Evolutionary conservation across 306 rosid species (phyloP), one percentile per base, ranked within the genome.

Genomic region (Mimosa pudica): DNA sequence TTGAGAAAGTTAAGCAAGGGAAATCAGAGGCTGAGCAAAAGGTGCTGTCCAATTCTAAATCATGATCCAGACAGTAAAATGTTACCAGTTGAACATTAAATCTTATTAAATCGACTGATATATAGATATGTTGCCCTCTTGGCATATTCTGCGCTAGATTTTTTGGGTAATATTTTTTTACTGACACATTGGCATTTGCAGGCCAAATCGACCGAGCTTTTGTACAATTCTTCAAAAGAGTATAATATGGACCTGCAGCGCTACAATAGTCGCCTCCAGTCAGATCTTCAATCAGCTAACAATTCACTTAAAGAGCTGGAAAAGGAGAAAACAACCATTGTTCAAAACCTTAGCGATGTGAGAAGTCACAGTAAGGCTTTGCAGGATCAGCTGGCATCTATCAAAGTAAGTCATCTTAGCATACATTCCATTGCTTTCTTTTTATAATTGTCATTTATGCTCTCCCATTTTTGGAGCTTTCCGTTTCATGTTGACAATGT

Each of bases 171-270:
- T 9, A 10, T 70, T 17, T 30, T 74, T 52, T 36, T 83, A 70
- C 20, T 5, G 32, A 24, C 8, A 36, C 24, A 57, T 30, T 77
- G 58, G 46, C 17, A 30, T 68, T 70, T 87, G 80, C 85, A 95
- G 99, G 94, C 92, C 71, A 86, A 85, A 77, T 86, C 94, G 47
- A 88, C 84, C 63, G 98, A 93, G 80, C 94, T 91, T 78, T 78
- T 90, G 84, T 89, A 93, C 90, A 90, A 87, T 55, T 88, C 93
- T 70, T 89, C 91, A 7, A 94, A 95, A 75, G 98, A 95, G 88
- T 95, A 91, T 75, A 95, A 95, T 75, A 90, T 90, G 83, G 89
- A 93, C 79, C 84, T 94, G 44, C 98, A 94, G 35, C 94, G 88
- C 82, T 92, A 92, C 78, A 94, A 91, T 20, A 86, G 92, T 73